These are phyloP conservation scores for Pyrus communis DNA, from an alignment of 306 rosid species.

Conservation along the genomic window DNA sequence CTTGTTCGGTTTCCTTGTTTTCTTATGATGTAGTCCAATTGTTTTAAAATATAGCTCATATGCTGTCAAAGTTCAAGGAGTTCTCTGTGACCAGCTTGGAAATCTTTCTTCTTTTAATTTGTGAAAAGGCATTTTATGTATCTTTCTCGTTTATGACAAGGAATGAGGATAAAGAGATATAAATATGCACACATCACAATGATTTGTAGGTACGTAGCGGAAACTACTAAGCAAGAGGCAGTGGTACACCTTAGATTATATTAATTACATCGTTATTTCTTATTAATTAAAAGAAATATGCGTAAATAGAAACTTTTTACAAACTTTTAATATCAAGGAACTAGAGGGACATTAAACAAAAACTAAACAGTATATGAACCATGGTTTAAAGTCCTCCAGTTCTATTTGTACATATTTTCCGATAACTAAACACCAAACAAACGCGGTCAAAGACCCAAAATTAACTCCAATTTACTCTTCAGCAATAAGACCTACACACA, in stretches of 20 bases:
- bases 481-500: background rate
- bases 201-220: background rate
- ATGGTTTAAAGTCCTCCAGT: background rate
- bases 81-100: background rate
- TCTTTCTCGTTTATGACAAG: background rate
- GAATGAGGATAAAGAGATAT: background rate
- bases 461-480: background rate
- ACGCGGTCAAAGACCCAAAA: background rate
- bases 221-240: background rate
- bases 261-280: constrained; percentile 8
- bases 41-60: background rate
- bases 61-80: background rate
- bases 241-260: background rate
- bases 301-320: background rate
- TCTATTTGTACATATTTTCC: no score
- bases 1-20: no score
- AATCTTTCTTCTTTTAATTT: background rate
- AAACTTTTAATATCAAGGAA: background rate
- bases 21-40: background rate
- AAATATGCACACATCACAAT: background rate
- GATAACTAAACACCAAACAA: background rate
- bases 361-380: background rate
- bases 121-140: background rate
- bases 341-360: no score
- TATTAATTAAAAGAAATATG: background rate